Conservation (phyloP, 2,329 filamentous ascomycete species). For the Aspergillus viridinutans region DNA sequence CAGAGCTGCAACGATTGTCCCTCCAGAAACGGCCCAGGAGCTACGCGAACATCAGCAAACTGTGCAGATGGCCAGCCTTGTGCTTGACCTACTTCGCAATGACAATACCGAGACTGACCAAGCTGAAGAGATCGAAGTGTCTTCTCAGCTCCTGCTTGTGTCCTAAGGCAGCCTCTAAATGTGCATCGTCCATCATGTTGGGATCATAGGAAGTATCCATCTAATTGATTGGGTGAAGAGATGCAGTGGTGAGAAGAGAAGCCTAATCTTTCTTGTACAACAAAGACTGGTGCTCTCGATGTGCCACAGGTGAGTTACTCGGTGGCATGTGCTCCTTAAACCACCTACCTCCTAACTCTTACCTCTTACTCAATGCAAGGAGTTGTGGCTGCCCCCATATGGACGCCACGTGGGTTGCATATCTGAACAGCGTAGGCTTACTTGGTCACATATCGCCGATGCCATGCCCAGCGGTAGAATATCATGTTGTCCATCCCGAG, state of each 20-base stretch:
- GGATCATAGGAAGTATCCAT: neutral
- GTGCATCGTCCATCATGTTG: slow-evolving; percentile 18
- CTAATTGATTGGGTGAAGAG: neutral
- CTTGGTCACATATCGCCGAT: neutral
- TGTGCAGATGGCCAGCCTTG: neutral
- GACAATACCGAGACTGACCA: slow-evolving; percentile 55
- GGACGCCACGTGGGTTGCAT: slow-evolving; percentile 19
- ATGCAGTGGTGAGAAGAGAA: neutral
- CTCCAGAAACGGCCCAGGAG: slow-evolving; percentile 58
- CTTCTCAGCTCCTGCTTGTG: slow-evolving; percentile 56
- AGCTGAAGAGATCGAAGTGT: slow-evolving; percentile 54
- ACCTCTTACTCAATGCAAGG: slow-evolving; percentile 13
- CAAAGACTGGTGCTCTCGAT: neutral
- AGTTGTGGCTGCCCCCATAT: slow-evolving; percentile 13
- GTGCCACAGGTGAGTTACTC: neutral
- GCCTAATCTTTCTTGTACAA: neutral
- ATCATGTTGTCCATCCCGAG: neutral
- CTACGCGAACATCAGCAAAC: slow-evolving; percentile 36
- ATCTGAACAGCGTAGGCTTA: neutral
- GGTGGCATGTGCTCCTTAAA: neutral
- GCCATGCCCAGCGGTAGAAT: neutral
- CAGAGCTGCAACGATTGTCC: slow-evolving; percentile 51
- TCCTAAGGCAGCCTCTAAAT: slow-evolving; percentile 36
- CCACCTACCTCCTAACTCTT: neutral
- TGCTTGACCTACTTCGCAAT: slow-evolving; percentile 37